Evolutionary conservation across 2,329 filamentous ascomycete species (phyloP), one percentile per base, ranked within the genome.

Genomic region (Ciborinia camelliae): DNA sequence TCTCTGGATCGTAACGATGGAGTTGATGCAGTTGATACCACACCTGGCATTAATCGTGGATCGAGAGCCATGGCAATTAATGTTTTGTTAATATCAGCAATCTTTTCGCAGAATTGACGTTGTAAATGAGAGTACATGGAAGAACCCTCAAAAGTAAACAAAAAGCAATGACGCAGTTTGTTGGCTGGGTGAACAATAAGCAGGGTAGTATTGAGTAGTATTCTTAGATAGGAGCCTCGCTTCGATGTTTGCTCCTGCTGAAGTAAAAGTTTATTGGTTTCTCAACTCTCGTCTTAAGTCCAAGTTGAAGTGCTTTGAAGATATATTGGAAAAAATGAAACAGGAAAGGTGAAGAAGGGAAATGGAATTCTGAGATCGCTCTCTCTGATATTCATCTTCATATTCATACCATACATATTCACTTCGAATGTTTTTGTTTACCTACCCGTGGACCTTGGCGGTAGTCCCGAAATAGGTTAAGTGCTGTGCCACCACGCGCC

Each of bases 1-100:
- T 91, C 89, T 74, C 87, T 85, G 47, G 89, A 89, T 67, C 90
- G 85, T 72, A 94, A 79, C 32, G 90, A 92, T 43, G 90, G 90
- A 65, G 89, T 93, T 63, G 90, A 93, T 57, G 90, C 90, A 63
- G 86, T 88, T 26, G 90, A 92, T 64, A 76, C 73, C 69, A 78
- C 72, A 62, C 79, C 74, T 60, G 80, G 79, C 77, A 84, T 80
- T 65, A 82, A 73, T 72, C 80, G 74, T 18, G 78, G 75, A 68
- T 77, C 77, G 62, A 77, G 53, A 67, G 77, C 75, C 71, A 81
- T 80, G 65, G 73, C 76, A 73, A 76, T 73, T 52, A 78, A 71
- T 20, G 68, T 75, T 53, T 77, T 71, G 53, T 73, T 62, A 30
- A 75, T 71, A 64, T 71, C 66, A 30, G 62, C 60, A 62, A 74